Conservation (phyloP, 345 rosid species). For the Conringia planisiliqua region DNA sequence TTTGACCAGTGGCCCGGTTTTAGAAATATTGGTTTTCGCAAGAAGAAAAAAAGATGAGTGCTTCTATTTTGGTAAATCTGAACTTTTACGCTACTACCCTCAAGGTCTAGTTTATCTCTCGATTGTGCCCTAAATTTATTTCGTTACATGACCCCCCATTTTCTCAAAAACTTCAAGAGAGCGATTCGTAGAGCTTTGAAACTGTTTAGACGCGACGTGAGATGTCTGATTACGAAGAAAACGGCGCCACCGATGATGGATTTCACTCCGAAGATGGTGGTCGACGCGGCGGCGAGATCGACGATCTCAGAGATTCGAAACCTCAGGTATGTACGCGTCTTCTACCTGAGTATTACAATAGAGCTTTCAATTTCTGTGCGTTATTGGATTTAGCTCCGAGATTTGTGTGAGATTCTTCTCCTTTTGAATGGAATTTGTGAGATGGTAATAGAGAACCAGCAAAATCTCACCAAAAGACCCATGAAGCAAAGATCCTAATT, state of each 20-base stretch:
- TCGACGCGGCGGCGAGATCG: constrained; percentile 41
- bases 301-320: constrained; percentile 54
- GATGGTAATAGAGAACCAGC: not conserved
- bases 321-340: constrained; percentile 43
- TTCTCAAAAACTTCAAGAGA: not conserved
- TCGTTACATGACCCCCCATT: not conserved
- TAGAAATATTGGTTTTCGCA: no score
- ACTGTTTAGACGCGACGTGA: not conserved
- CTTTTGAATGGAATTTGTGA: not conserved
- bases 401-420: not conserved
- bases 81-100: not conserved
- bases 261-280: constrained; percentile 40
- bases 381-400: not conserved
- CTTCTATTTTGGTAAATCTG: not conserved
- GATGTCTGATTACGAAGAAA: constrained; percentile 18
- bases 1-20: no score
- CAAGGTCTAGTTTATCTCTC: not conserved
- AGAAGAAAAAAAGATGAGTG: not conserved
- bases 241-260: not conserved
- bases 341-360: not conserved
- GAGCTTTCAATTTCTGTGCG: not conserved
- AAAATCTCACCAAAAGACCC: not conserved
- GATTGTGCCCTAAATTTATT: not conserved
- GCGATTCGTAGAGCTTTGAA: not conserved
- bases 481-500: not conserved